Evolutionary conservation across 2,329 filamentous ascomycete species (phyloP).

Genomic region (Exophiala sideris): DNA sequence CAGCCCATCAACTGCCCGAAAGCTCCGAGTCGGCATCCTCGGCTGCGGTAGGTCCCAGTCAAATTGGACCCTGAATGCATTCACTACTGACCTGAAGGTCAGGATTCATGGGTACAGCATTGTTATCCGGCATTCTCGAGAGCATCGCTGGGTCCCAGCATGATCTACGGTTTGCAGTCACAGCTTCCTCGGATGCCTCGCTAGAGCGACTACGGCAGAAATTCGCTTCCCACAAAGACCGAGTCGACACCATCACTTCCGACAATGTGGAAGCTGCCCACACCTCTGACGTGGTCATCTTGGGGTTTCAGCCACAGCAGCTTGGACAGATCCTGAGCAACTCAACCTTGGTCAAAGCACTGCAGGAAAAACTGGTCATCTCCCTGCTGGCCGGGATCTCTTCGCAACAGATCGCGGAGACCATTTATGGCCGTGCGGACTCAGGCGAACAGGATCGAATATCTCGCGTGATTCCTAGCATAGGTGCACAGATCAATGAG

Average conservation of each 20-base stretch:
- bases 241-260: slow-evolving; percentile 6
- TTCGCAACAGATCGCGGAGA: slow-evolving; percentile 31
- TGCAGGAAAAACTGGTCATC: slow-evolving; percentile 48
- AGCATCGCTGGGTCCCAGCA: not conserved
- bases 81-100: not conserved
- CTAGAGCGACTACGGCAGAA: not conserved
- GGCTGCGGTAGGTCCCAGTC: too few species aligned
- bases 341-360: slow-evolving; percentile 37
- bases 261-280: slow-evolving; percentile 7
- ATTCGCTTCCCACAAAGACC: not conserved
- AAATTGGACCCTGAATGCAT: too few species aligned
- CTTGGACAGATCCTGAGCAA: slow-evolving; percentile 39
- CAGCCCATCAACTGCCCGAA: too few species aligned
- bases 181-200: slow-evolving; percentile 1
- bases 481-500: slow-evolving; percentile 44
- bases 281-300: slow-evolving; percentile 42
- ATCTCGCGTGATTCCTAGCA: slow-evolving; percentile 45
- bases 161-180: slow-evolving; percentile 5
- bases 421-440: too few species aligned
- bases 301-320: slow-evolving; percentile 48
- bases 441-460: slow-evolving; percentile 30
- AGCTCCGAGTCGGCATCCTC: too few species aligned
- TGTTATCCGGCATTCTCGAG: slow-evolving; percentile 7
- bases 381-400: slow-evolving; percentile 50
- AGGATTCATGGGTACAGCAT: slow-evolving; percentile 14